These are phyloP conservation scores for Colletotrichum navitas DNA, from an alignment of 2,329 filamentous ascomycete species.

Conservation along the genomic window DNA sequence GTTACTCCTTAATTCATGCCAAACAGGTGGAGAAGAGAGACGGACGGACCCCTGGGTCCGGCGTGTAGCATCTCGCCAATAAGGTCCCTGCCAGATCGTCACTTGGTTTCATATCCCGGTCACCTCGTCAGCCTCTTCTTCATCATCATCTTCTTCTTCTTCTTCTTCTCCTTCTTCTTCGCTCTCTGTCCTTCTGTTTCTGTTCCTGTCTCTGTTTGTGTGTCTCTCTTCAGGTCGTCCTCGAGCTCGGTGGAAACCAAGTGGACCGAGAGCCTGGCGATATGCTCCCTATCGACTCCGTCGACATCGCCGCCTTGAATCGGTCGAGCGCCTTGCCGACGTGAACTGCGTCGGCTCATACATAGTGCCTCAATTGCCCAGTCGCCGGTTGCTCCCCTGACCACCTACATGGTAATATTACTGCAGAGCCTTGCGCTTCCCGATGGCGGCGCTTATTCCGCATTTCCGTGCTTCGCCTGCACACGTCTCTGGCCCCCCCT, in stretches of 20 bases:
- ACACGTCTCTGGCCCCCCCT: neutral
- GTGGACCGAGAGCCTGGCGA: neutral
- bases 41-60: neutral
- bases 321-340: neutral
- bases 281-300: too few relatives aligned
- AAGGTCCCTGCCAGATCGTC: neutral
- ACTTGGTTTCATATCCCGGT: constrained; percentile 9
- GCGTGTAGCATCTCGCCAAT: constrained; percentile 5
- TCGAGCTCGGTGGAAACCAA: constrained; percentile 14
- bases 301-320: neutral
- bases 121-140: neutral
- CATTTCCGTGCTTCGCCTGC: too few relatives aligned
- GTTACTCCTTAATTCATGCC: constrained; percentile 38
- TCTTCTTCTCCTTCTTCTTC: neutral
- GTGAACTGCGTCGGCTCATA: neutral
- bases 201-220: too few relatives aligned
- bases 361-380: neutral
- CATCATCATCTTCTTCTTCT: neutral
- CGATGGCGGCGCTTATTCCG: neutral
- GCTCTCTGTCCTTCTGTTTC: neutral
- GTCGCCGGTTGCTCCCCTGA: neutral
- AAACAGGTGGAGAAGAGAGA: constrained; percentile 28
- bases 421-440: neutral
- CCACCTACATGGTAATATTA: neutral
- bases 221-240: neutral